Evolutionary conservation across 768 basidiomycete genomes (phyloP), one percentile per base, ranked within the genome.

Genomic region (Calocybe cyanea): DNA sequence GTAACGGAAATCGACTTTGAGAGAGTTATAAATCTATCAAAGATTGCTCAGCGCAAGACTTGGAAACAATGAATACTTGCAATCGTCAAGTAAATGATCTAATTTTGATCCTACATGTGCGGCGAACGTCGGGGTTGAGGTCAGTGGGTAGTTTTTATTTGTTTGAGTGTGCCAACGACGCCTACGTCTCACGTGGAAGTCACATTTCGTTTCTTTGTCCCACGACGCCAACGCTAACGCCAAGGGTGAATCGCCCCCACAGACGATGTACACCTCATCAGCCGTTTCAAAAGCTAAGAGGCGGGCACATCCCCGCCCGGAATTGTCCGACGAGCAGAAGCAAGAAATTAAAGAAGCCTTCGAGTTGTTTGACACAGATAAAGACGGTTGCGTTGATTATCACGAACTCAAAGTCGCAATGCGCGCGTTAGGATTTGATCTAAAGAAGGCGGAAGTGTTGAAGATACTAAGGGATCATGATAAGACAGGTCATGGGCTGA

Each of bases 331-430:
- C 36, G 89, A 92, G 62, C 89, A 92, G 58, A 89, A 89, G 57
- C 89, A 92, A 57, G 96, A 99, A 67, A 94, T 98, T 45, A 93
- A 93, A 65, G 96, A 99, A 60, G 96, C 96, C 0, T 99, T 99
- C 59, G 95, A 98, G 66, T 83, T 99, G 44, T 99, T 99, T 62
- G 96, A 99, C 69, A 90, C 93, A 36, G 96, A 99, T 77, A 96
- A 97, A 73, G 96, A 99, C 60, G 91, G 91, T 25, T 83, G 78
- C 41, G 75, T 98, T 46, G 96, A 97, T 69, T 98, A 98, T 68
- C 96, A 99, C 69, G 96, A 99, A 63, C 78, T 98, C 58, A 99
- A 98, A 67, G 96, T 99, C 58, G 93, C 95, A 41, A 94, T 99
- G 91, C 80, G 96, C 36, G 96, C 96, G 1, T 70, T 99, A 48